Base-by-base conservation (phyloP, 768 basidiomycete genomes). In the Rhizopogon vesiculosus region DNA sequence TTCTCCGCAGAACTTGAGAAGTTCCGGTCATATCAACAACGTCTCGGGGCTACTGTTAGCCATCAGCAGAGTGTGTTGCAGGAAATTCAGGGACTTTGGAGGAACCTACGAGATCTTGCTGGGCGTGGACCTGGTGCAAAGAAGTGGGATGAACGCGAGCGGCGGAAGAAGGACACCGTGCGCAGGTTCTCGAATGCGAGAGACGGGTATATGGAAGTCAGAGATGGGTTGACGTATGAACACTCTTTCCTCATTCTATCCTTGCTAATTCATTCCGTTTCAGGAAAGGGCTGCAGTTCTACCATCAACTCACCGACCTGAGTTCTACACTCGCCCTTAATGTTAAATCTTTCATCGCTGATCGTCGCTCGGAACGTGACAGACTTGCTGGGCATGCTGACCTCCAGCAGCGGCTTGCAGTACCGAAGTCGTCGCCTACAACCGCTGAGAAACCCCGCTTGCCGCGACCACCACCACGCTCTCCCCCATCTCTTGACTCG, bases 1-100 rank as follows among this genome's bases (percentile, higher is more conserved):
- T 99, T 98, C 61, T 91, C 93, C 0, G 82, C 87, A 8, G 94
- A 98, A 67, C 81, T 98, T 19, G 96, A 98, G 72, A 99, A 98
- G 71, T 98, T 98, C 76, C 79, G 84, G 19, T 92, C 94, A 0
- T 94, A 91, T 64, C 93, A 97, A 64, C 84, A 89, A 42, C 85
- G 93, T 0, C 74, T 98, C 2, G 74, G 82, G 5, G 80, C 87
- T 3, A 92, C 93, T 0, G 80, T 93, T 0, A 84, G 86, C 55
- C 85, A 89, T 33, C 91, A 97, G 61, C 82, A 88, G 53, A 69
- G 77, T 8, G 78, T 84, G 1, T 63, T 98, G 22, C 80, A 91
- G 56, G 93, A 97, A 59, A 74, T 97, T 8, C 76, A 82, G 10
- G 69, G 75, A n/a, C 68, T 89, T 10, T 93, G 91, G 85, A 87